Base-by-base conservation (phyloP, 148 eudicot genomes). In the Nepenthes mirabilis region DNA sequence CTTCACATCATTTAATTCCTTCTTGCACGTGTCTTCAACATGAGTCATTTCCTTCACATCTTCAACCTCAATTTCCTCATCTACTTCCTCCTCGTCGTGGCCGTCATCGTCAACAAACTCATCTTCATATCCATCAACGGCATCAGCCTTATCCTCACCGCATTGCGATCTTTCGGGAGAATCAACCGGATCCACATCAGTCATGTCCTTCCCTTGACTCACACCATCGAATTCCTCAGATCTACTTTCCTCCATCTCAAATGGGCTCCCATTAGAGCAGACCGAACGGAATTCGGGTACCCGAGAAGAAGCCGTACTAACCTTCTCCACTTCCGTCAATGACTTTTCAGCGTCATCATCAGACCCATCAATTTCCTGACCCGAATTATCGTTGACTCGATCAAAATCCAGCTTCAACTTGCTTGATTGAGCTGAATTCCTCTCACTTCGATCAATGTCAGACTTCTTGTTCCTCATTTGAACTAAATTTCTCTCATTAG, bases 41-140 rank as follows among this genome's bases (percentile, higher is more conserved):
- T 50, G 9, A 56, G 23, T 69, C 9, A 68, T 64, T 63, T 74
- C 79, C 64, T 79, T 68, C n/a, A 76, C 72, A 59, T 69, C 75
- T 60, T 55, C 3, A 49, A 49, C 52, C 52, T 49, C 52, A 49
- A 49, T 49, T 54, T 61, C 65, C 32, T 59, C 70, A 54, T 59
- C 68, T 9, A 54, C 59, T 57, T 52, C 70, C 36, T 76, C 68
- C 43, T 67, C 67, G 8, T 69, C 72, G 40, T 45, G 52, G 11
- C 63, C 74, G 14, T 67, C 67, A n/a, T 72, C 72, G 45, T 50
- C 56, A 33, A 55, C 58, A 33, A 55, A 33, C 36, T 34, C 36
- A 8, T 71, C 71, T 1, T 36, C 79, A 13, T 58, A 71, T 10
- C 6, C 71, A 34, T 60, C 58, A 10, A 36, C 55, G 45, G 13